Percentiles rank a stretch among this genome's conserved stretches.
These are phyloP conservation scores for Conoideocrella luteorostrata DNA, from an alignment of 2,329 filamentous ascomycete species.

Conservation along the genomic window DNA sequence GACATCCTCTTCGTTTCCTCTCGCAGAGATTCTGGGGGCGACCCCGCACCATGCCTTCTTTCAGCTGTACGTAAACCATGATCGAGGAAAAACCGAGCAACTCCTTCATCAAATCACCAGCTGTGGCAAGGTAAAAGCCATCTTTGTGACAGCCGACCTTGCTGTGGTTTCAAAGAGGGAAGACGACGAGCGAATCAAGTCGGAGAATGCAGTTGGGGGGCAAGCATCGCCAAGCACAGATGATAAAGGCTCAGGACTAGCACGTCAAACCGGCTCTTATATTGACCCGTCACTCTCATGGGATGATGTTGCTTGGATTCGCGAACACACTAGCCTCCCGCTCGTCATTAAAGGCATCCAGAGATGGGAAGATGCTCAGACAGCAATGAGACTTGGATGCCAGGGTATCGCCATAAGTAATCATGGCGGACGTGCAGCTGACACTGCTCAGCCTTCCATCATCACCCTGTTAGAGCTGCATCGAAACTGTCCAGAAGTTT, in stretches of 20 bases:
- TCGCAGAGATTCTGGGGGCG: slow-evolving; percentile 41
- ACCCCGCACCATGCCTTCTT: slow-evolving; percentile 35
- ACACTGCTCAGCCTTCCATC: slow-evolving; percentile 47
- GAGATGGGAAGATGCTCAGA: slow-evolving; percentile 54
- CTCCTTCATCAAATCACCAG: slow-evolving; percentile 39
- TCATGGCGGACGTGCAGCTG: slow-evolving; percentile 56
- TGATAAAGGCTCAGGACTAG: slow-evolving; percentile 46
- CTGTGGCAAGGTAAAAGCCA: slow-evolving; percentile 41
- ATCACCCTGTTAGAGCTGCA: slow-evolving; percentile 58
- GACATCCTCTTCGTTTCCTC: slow-evolving; percentile 54
- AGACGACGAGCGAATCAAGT: slow-evolving; percentile 36
- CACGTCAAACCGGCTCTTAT: slow-evolving; percentile 49
- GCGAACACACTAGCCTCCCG: slow-evolving; percentile 37
- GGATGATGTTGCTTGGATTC: slow-evolving; percentile 61
- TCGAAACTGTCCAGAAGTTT: slow-evolving; percentile 52
- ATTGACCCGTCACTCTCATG: slow-evolving; percentile 54
- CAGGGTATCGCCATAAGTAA: slow-evolving; percentile 66
- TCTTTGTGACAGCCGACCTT: slow-evolving; percentile 54
- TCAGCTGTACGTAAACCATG: slow-evolving; percentile 56
- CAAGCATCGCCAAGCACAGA: slow-evolving; percentile 46
- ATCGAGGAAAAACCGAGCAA: slow-evolving; percentile 42
- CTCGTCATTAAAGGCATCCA: slow-evolving; percentile 67
- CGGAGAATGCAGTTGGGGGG: slow-evolving; percentile 33
- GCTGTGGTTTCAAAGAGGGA: slow-evolving; percentile 51
- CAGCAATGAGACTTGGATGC: slow-evolving; percentile 51